Conservation (phyloP, 495 filamentous ascomycete genomes). For the Hypoxylon lienhwacheense region DNA sequence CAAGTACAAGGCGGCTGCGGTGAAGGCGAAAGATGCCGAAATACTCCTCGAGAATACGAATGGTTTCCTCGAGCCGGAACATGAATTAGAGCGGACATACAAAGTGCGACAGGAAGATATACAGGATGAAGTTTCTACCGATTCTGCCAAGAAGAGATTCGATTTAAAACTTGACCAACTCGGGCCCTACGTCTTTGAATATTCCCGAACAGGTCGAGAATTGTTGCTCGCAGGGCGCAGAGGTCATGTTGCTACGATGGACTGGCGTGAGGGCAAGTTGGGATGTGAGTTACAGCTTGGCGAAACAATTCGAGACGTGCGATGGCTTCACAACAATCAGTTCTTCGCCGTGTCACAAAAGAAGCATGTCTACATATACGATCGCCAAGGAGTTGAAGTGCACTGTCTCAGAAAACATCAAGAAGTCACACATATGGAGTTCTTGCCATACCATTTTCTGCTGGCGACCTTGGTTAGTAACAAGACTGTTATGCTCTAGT, state of each 20-base stretch:
- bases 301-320: conserved; percentile 86
- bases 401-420: conserved; percentile 87
- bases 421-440: conserved; percentile 94
- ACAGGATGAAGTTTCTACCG: conserved; percentile 67
- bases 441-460: conserved; percentile 94
- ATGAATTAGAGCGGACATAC: conserved; percentile 86
- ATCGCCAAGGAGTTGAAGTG: conserved; percentile 81
- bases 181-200: conserved; percentile 85
- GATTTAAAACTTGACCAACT: conserved; percentile 80
- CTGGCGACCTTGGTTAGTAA: conserved; percentile 75
- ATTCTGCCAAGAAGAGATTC: conserved; percentile 88
- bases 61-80: conserved; percentile 87
- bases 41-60: conserved; percentile 86
- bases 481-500: not conserved
- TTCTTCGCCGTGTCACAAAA: conserved; percentile 98
- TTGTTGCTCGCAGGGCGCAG: conserved; percentile 85
- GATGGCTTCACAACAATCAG: conserved; percentile 95
- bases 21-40: conserved; percentile 90
- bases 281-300: conserved; percentile 87
- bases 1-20: conserved; percentile 76
- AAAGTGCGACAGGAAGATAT: conserved; percentile 91
- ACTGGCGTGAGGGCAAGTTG: conserved; percentile 90
- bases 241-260: conserved; percentile 94
- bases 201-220: conserved; percentile 83
- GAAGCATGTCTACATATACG: conserved; percentile 92